Base-by-base conservation (phyloP, 495 filamentous ascomycete species). In the Tetracladium marchalianum region DNA sequence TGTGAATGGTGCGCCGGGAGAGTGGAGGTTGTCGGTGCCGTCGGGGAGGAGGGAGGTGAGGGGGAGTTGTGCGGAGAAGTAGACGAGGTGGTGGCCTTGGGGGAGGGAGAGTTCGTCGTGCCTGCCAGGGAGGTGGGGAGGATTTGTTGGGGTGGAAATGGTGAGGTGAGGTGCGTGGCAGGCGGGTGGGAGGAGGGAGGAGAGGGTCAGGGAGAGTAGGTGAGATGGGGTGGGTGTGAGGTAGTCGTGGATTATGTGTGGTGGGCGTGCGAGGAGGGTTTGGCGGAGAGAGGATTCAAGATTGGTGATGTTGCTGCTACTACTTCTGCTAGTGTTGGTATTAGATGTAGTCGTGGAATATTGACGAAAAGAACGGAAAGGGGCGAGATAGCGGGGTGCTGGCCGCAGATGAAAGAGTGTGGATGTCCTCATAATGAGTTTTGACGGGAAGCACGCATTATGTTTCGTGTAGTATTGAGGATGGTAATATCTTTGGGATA, bases 11-110 rank as follows among this genome's bases (percentile, higher is more conserved):
- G 47, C 27, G 3, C 76, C 73, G 0, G 87, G 85, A 36, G 72
- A 80, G 49, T 88, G 85, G 1, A 73, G 73, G 2, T 66, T 61
- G 61, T 90, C 87, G 1, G 84, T 85, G 31, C 86, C 86, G 62
- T 93, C 87, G 2, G 62, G 55, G 1, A 80, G 71, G 4, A 90
- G 72, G 2, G 72, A 56, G 12, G 55, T 62, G 46, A 74, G 66
- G 1, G 71, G 61, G 39, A 75, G 68, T 33, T 72, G 68, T 0
- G 80, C 72, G 1, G 83, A 80, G 64, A 85, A 88, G 62, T 89
- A 84, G 18, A 79, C 71, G 9, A 87, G 66, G 52, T 90, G 84
- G 59, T 87, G 80, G 9, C 80, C 84, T 2, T 75, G 69, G 0
- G 80, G 81, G 0, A 87, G 53, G 22, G 22, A 7, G 22, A 27